These are phyloP conservation scores for Powellomyces hirtus DNA, from an alignment of 192 early-diverging fungal genomes.

Conservation along the genomic window DNA sequence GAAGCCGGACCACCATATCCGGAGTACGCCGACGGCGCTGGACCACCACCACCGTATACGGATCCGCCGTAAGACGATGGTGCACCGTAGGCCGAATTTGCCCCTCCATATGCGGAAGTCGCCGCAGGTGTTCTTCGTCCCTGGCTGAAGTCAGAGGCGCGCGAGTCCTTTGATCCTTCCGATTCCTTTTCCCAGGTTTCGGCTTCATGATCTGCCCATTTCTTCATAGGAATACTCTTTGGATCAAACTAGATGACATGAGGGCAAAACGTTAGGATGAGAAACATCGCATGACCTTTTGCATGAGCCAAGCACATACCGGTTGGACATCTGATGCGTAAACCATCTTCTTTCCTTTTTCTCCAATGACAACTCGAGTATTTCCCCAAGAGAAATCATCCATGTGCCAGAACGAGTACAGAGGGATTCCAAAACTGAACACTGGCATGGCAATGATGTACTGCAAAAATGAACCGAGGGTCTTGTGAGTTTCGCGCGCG, in stretches of 20 bases:
- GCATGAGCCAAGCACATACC: constrained; percentile 36
- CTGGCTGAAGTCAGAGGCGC: constrained; percentile 29
- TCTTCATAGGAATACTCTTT: constrained; percentile 76
- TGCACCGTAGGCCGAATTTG: background rate
- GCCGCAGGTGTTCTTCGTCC: background rate
- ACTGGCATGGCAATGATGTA: constrained; percentile 90
- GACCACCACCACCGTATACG: constrained; percentile 17
- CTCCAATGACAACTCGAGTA: constrained; percentile 91
- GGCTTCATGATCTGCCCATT: constrained; percentile 73
- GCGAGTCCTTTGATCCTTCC: constrained; percentile 33
- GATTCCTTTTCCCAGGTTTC: constrained; percentile 43
- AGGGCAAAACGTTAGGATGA: background rate
- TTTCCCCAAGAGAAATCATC: constrained; percentile 99
- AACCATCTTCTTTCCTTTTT: constrained; percentile 61
- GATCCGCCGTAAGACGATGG: constrained; percentile 30
- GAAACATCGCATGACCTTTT: background rate
- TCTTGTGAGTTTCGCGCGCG: no score
- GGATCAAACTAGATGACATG: constrained; percentile 80
- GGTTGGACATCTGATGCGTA: constrained; percentile 64
- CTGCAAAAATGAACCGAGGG: constrained; percentile 48
- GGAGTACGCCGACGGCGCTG: constrained; percentile 25
- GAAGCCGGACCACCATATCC: constrained; percentile 7
- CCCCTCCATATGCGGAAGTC: background rate
- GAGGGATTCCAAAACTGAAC: constrained; percentile 69
- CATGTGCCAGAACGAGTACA: constrained; percentile 98